These are phyloP conservation scores for Uronychia binucleata DNA, from an alignment of 73 alveolate genomes.

Conservation along the genomic window DNA sequence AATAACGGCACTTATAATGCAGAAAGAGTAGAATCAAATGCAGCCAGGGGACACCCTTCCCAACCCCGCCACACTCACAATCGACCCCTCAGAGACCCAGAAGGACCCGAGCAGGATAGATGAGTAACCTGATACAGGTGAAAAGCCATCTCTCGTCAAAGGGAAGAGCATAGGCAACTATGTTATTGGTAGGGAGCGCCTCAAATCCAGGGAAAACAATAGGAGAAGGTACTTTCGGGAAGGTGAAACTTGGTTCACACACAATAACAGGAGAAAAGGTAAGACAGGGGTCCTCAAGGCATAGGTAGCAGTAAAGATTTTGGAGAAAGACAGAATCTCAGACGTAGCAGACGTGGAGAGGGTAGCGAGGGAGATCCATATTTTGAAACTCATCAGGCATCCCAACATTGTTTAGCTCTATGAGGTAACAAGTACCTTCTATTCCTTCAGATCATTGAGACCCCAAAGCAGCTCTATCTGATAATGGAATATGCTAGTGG, in stretches of 20 bases:
- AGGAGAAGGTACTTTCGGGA: constrained; percentile 84
- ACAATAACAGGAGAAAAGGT: constrained; percentile 71
- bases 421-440: constrained; percentile 42
- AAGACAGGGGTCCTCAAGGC: constrained; percentile 9
- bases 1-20: background rate
- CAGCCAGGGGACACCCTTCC: background rate
- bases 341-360: constrained; percentile 74
- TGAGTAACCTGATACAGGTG: background rate
- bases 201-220: constrained; percentile 45
- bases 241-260: constrained; percentile 78
- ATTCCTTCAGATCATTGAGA: constrained; percentile 77
- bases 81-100: background rate
- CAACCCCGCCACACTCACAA: background rate
- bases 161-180: background rate
- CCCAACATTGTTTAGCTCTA: constrained; percentile 80
- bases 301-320: constrained; percentile 69
- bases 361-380: constrained; percentile 80
- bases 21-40: background rate
- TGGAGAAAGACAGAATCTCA: constrained; percentile 63
- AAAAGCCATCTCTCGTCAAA: no score
- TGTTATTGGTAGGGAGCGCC: background rate
- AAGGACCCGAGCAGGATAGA: background rate
- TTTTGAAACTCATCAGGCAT: constrained; percentile 80
- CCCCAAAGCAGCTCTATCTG: constrained; percentile 71
- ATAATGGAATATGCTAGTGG: constrained; percentile 91